Evolutionary conservation across 116 monocot genomes (phyloP).

Genomic region (Trichopus zeylanicus): DNA sequence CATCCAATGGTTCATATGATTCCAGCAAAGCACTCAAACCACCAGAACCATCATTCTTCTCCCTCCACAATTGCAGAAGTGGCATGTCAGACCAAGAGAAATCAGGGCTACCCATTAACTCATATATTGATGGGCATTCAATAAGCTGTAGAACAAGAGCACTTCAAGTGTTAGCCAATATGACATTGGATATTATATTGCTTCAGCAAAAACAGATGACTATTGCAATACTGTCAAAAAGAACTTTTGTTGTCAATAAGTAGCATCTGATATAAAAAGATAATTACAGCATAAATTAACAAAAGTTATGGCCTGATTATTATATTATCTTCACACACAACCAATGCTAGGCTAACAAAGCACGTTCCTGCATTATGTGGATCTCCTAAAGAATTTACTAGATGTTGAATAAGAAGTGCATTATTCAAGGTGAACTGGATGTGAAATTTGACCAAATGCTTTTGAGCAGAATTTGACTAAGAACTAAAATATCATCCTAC

Average conservation of each 20-base stretch:
- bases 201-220: background rate
- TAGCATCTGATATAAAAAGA: too few relatives aligned
- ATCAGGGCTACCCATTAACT: constrained; percentile 62
- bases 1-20: constrained; percentile 58
- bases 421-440: background rate
- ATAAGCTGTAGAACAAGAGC: constrained; percentile 55
- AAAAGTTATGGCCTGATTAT: too few relatives aligned
- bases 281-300: too few relatives aligned
- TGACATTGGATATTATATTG: background rate
- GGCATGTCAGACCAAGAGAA: constrained; percentile 73
- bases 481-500: too few relatives aligned
- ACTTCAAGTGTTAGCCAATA: background rate
- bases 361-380: too few relatives aligned
- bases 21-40: constrained; percentile 36
- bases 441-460: background rate
- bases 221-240: background rate
- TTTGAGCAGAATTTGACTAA: background rate
- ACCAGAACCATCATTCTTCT: constrained; percentile 35
- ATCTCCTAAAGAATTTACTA: too few relatives aligned
- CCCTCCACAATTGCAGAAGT: constrained; percentile 78
- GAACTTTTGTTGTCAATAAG: too few relatives aligned
- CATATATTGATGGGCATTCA: constrained; percentile 99
- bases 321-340: too few relatives aligned
- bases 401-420: background rate
- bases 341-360: too few relatives aligned